Evolutionary conservation across 2,329 filamentous ascomycete species (phyloP).

Genomic region (Fusarium temperatum): DNA sequence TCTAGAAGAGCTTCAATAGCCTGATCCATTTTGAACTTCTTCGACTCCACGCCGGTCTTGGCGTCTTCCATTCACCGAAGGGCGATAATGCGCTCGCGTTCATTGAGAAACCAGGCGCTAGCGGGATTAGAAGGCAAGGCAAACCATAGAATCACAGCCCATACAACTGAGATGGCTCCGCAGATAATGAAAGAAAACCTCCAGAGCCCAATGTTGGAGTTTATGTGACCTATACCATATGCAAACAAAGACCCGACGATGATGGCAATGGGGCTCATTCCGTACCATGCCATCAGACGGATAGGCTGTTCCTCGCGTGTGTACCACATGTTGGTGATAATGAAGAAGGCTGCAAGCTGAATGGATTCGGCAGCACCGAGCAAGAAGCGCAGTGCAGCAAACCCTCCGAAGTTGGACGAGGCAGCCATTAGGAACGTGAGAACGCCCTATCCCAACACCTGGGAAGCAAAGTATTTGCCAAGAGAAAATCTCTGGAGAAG

Average conservation of each 20-base stretch:
- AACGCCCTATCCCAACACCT: not conserved
- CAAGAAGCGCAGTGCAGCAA: not conserved
- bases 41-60: not conserved
- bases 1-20: not conserved
- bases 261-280: not conserved
- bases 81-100: not conserved
- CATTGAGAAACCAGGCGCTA: not conserved
- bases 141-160: not conserved
- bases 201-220: not conserved
- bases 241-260: not conserved
- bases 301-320: not conserved
- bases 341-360: not conserved
- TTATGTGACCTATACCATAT: not conserved
- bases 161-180: not conserved
- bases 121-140: not conserved
- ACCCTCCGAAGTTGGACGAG: not conserved
- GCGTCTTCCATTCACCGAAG: not conserved
- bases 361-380: not conserved
- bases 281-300: not conserved
- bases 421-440: not conserved
- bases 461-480: not conserved
- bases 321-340: not conserved
- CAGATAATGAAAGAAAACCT: not conserved
- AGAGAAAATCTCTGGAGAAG: not conserved
- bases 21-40: not conserved